Evolutionary conservation across 495 filamentous ascomycete species (phyloP).

Genomic region (Pyrenula aspistea): DNA sequence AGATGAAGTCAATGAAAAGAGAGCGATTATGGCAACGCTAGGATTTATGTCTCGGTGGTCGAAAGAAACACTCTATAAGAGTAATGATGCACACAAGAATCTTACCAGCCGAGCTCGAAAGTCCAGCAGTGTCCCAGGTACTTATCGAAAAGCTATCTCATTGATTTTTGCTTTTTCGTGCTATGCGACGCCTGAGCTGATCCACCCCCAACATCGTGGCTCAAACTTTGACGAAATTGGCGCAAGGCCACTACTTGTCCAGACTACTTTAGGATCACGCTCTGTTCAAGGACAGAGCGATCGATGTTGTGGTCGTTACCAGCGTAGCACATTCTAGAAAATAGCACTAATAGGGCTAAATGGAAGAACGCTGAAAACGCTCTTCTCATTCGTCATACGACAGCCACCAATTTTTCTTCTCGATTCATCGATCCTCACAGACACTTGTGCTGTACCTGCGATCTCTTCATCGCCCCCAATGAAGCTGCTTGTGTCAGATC

Average conservation of each 20-base stretch:
- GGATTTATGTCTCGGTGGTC: no score
- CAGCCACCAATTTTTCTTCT: background rate
- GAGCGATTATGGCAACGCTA: no score
- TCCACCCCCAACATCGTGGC: background rate
- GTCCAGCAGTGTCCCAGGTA: no score
- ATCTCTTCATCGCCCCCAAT: background rate
- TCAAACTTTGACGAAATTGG: background rate
- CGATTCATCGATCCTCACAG: background rate
- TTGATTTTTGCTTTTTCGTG: no score
- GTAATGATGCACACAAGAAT: no score
- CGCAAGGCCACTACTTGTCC: background rate
- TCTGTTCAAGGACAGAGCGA: no score
- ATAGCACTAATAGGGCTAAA: background rate
- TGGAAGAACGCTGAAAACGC: background rate
- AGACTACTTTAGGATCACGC: background rate
- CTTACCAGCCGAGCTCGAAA: no score
- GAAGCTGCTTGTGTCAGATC: background rate
- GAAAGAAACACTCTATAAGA: no score
- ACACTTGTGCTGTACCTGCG: background rate
- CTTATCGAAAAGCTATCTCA: no score
- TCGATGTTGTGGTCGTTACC: no score
- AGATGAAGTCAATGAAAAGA: no score
- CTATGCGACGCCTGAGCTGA: background rate
- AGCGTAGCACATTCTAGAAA: background rate
- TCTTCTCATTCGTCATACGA: background rate